Evolutionary conservation across 345 rosid species (phyloP), one percentile per base, ranked within the genome.

Genomic region (Leavenworthia alabamica): DNA sequence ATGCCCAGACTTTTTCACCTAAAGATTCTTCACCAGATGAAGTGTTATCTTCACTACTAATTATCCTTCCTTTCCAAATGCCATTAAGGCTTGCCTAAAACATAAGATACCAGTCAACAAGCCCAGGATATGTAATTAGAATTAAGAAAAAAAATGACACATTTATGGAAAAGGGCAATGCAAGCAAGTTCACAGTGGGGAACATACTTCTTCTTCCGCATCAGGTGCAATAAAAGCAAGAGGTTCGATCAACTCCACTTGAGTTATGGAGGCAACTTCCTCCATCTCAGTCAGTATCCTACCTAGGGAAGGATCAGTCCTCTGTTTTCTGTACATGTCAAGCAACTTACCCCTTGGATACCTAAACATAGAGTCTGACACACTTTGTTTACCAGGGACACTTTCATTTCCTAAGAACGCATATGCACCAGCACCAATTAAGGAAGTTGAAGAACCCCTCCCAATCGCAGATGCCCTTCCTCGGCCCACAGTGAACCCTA

Each of bases 281-380:
- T 79, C 88, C 86, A 88, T 86, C 40, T 68, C 79, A 59, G 41
- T 77, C 16, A 88, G n/a, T n/a, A n/a, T n/a, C n/a, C n/a, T n/a
- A n/a, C n/a, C 75, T 55, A 81, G 4, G 12, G 71, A 59, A 58
- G 50, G 35, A 57, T 33, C 54, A 49, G 24, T 50, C 66, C 57
- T 73, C 49, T 62, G 65, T 14, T 20, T 56, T 35, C 73, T 68
- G 20, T 73, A 73, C 54, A 67, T 14, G 56, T 73, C 77, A 62
- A 73, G 77, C 29, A 91, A 81, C 78, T 88, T 91, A 41, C 83
- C 89, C 75, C 96, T 88, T 12, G 86, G 88, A 53, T 88, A 79
- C 69, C 79, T 72, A 19, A 57, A 67, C 61, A 66, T 71, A 79
- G 16, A 74, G 62, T 64, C 59, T 54, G 69, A 27, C 20, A 32